Evolutionary conservation across 208 protist genomes (phyloP).

Genomic region (Phytomonas sp.): DNA sequence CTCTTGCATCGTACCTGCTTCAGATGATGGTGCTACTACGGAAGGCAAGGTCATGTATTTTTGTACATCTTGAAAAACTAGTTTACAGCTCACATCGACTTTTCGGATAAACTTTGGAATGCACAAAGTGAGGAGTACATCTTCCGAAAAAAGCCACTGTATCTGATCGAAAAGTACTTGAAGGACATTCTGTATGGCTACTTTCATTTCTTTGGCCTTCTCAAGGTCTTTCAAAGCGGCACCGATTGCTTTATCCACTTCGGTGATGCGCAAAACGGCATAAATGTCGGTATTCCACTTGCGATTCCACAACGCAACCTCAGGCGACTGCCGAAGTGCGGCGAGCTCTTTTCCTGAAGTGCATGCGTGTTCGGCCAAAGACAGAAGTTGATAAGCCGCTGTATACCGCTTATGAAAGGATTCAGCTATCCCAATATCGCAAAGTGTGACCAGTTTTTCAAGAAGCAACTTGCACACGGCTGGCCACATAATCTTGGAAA

Average conservation of each 20-base stretch:
- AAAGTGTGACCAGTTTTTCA: conserved; percentile 72
- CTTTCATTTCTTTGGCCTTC: not conserved
- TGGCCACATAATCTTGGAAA: conserved; percentile 71
- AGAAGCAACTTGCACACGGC: conserved; percentile 62
- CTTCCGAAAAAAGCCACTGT: conserved; percentile 30
- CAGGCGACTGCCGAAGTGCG: conserved; percentile 43
- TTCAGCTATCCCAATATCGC: conserved; percentile 62
- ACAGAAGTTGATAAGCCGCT: conserved; percentile 53
- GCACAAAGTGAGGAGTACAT: conserved; percentile 32
- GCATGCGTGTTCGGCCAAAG: conserved; percentile 44
- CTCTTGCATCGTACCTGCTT: not conserved
- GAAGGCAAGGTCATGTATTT: not conserved
- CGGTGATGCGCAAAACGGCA: conserved; percentile 43
- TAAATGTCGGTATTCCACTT: conserved; percentile 90
- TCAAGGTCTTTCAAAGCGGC: conserved; percentile 1
- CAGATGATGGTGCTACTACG: not conserved
- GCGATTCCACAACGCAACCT: conserved; percentile 68
- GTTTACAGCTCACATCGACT: conserved; percentile 7
- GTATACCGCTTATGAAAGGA: conserved; percentile 67
- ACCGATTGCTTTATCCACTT: conserved; percentile 33
- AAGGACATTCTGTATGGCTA: conserved; percentile 6
- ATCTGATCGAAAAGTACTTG: conserved; percentile 17
- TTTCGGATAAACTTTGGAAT: conserved; percentile 35
- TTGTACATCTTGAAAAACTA: conserved; percentile 9
- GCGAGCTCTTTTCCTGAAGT: conserved; percentile 44